A percentile compares a stretch with the other conserved stretches of the same genome.
Evolutionary conservation across 108 stramenopile genomes (phyloP).

Genomic region (Skeletonema potamos): DNA sequence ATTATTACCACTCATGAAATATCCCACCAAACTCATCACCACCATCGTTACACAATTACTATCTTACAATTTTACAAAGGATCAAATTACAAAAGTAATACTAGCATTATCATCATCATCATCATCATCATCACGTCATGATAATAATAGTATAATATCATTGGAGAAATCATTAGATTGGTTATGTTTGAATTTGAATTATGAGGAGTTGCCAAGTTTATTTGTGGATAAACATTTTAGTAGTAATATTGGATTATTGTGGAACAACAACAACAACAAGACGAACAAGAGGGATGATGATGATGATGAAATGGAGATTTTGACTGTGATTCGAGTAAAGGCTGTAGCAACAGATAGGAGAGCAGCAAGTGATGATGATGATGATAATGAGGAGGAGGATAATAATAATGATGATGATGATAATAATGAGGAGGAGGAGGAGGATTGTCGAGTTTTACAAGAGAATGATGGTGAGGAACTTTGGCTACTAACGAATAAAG

Average conservation of each 20-base stretch:
- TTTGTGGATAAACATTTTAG: slow-evolving; percentile 42
- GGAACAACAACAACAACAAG: no score
- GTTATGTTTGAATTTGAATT: slow-evolving; percentile 60
- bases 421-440: not conserved
- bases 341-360: no score
- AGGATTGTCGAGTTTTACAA: no score
- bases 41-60: slow-evolving; percentile 33
- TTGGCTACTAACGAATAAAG: not conserved
- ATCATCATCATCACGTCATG: slow-evolving; percentile 33
- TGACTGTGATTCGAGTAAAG: slow-evolving; percentile 13
- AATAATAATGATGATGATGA: not conserved
- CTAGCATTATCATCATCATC: no score
- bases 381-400: not conserved
- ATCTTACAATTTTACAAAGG: no score
- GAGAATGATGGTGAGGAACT: no score
- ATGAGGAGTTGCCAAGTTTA: slow-evolving; percentile 55
- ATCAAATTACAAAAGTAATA: no score
- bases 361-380: not conserved
- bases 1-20: not conserved
- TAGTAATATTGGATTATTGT: no score
- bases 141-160: slow-evolving; percentile 38
- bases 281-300: not conserved
- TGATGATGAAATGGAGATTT: not conserved
- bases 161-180: slow-evolving; percentile 69
- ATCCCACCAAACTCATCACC: slow-evolving; percentile 23